phyloP scores from a whole-genome alignment of 352 stramenopile genomes.

The Phytophthora ramorum region DNA sequence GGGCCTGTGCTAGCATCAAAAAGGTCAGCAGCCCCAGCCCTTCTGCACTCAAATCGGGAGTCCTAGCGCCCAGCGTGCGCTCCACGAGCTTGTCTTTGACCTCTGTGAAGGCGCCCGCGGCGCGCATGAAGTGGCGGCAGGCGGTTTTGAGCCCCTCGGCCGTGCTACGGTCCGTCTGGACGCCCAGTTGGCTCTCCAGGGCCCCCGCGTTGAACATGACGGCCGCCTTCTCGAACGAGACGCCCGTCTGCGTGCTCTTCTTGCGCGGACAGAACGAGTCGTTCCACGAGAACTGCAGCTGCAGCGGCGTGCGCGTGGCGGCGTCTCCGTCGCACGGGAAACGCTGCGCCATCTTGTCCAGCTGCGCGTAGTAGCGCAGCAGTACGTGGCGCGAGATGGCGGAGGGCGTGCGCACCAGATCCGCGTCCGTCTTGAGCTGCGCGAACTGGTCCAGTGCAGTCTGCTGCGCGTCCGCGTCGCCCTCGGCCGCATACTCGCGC shows the following conservation, averaged over 20 bases:
- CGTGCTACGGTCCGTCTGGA: constrained; percentile 78
- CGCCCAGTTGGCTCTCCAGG: constrained; percentile 82
- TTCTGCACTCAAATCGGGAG: constrained; percentile 70
- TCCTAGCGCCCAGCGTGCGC: constrained; percentile 48
- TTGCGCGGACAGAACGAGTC: constrained; percentile 92
- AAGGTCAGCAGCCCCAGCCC: constrained; percentile 71
- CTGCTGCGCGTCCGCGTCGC: constrained; percentile 28
- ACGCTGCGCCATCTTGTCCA: constrained; percentile 65
- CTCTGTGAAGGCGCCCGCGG: constrained; percentile 72
- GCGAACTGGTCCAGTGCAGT: constrained; percentile 50
- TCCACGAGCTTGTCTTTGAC: constrained; percentile 65
- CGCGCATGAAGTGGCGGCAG: constrained; percentile 87
- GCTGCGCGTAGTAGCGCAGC: constrained; percentile 79
- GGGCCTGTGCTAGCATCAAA: constrained; percentile 86
- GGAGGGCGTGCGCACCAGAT: constrained; percentile 77
- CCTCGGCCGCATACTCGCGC: constrained; percentile 66
- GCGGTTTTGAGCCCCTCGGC: constrained; percentile 83
- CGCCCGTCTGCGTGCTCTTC: constrained; percentile 66
- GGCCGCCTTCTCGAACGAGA: constrained; percentile 81
- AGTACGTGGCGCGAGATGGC: constrained; percentile 72
- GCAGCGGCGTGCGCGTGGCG: constrained; percentile 25
- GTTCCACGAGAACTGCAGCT: constrained; percentile 90
- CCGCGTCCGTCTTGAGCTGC: constrained; percentile 70
- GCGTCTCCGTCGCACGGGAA: constrained; percentile 58
- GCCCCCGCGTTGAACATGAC: constrained; percentile 91